phyloP scores from a whole-genome alignment of 176 grass and related monocot genomes.

The Typha latifolia region DNA sequence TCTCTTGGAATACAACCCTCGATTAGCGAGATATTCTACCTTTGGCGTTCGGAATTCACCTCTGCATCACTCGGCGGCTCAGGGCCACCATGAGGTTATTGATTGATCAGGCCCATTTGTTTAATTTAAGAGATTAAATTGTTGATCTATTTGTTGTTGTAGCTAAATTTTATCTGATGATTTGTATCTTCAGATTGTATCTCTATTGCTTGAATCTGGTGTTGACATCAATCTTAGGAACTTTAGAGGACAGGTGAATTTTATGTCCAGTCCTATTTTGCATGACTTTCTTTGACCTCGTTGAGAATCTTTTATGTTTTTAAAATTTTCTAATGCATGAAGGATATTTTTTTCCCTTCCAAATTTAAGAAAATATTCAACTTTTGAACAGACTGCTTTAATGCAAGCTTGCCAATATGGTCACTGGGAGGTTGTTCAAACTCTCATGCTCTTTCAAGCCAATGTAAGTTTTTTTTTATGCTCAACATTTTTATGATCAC shows the following conservation, averaged over 20 bases:
- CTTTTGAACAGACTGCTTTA: slow-evolving; percentile 69
- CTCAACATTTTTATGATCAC: not conserved
- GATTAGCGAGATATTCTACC: slow-evolving; percentile 81
- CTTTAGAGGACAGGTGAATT: slow-evolving; percentile 64
- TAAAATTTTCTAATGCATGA: not conserved
- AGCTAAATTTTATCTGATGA: not conserved
- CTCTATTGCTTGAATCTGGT: slow-evolving; percentile 71
- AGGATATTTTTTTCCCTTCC: slow-evolving; percentile 4
- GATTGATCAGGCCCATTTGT: not conserved
- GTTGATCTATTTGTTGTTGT: not conserved
- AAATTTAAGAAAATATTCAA: slow-evolving; percentile 12
- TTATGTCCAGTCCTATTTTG: not conserved
- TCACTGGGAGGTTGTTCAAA: slow-evolving; percentile 96
- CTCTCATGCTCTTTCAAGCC: slow-evolving; percentile 80
- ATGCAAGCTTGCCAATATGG: slow-evolving; percentile 99
- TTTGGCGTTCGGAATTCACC: slow-evolving; percentile 94
- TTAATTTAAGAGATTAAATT: not conserved
- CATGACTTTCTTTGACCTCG: no score
- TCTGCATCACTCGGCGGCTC: slow-evolving; percentile 78
- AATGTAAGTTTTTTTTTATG: slow-evolving; percentile 44
- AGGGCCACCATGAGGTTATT: slow-evolving; percentile 86
- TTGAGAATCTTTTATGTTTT: not conserved
- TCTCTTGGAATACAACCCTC: slow-evolving; percentile 86
- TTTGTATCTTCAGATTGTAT: slow-evolving; percentile 56
- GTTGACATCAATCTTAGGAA: slow-evolving; percentile 93